Base-by-base conservation (phyloP, 495 filamentous ascomycete species). In the Penicillium cosmopolitanum region DNA sequence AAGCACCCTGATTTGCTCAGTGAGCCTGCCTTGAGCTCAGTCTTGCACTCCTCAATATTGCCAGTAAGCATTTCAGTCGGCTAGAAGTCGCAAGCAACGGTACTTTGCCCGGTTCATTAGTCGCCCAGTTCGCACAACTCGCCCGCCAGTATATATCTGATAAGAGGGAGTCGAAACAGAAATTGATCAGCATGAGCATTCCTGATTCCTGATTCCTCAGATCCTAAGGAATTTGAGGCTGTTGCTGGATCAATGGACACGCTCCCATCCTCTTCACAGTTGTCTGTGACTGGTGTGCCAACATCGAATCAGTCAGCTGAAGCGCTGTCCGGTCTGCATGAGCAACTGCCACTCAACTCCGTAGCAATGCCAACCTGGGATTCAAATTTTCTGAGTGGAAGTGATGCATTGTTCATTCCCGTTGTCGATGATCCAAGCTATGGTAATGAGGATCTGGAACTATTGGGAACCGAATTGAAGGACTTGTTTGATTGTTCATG, bases 61-160 rank as follows among this genome's bases (percentile, higher is more conserved):
- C 64, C 12, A 67, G 69, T 19, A 69, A 67, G 0, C 70, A 74
- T 50, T 75, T 73, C 50, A 67, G 69, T 40, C 61, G 69, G 11
- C 54, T 75, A 9, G 70, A 73, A 43, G 72, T 69, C 25, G 71
- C 69, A 35, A 69, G 67, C 18, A 66, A 66, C 12, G 73, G 71
- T 1, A 61, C 59, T 15, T 55, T 75, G 5, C 73, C 67, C 0
- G 65, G 71, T 4, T 69, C 69, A n/a, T 43, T 75, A 8, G 61
- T 75, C 5, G 62, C 69, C 11, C 65, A 73, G 35, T 75, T 75
- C 50, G 69, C 69, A 2, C 62, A 70, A 38, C 66, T 75, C 23
- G 71, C 71, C 3, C 55, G 73, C 9, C 59, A 73, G 42, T 75
- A 72, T 58, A 57, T 66, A 5, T 28, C 25, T 5, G 25, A 28